Evolutionary conservation across 768 basidiomycete species (phyloP), one percentile per base, ranked within the genome.

Genomic region (Roridomyces roridus): DNA sequence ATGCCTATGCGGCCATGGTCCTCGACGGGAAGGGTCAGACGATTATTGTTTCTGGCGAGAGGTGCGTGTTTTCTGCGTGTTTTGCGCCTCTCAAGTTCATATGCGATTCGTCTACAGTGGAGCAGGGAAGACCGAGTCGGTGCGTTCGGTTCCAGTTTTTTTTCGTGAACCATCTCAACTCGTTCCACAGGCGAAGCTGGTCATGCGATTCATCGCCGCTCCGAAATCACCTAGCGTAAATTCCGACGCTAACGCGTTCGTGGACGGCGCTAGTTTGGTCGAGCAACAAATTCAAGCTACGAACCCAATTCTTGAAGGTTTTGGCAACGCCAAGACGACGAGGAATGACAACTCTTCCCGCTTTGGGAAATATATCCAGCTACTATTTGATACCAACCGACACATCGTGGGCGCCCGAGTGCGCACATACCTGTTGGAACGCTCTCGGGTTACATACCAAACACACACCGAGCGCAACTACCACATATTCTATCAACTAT

Each of bases 321-420:
- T 99, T 66, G 97, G 97, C 61, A 99, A 99, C 73, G 97, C 97
- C n/a, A 99, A 99, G 77, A 99, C 97, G 23, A 98, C 97, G 9
- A 85, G 97, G 53, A 99, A 99, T 69, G 97, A 99, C 74, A 99
- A 99, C 72, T 97, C 94, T 6, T 99, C 97, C 25, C 87, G 97
- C 55, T 99, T 99, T 72, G 97, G 97, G 60, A 99, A 99, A 77
- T 99, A 98, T 76, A 98, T 99, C 65, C 96, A 99, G 97, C 95
- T 99, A 69, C 85, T 98, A 36, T 98, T 99, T 64, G 96, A 98
- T 71, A 91, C 92, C 54, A 83, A 86, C 63, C 94, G 96, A 76
- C 92, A 96, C 69, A 98, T 99, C 62, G 95, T 98, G 62, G 97
- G 97, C 44, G 97, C 97, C 5, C 87, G 96, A 23, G 97, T 99